A percentile compares a stretch with the other conserved stretches of the same genome.
phyloP scores from a whole-genome alignment of 768 basidiomycete genomes.

The Trametes maxima region DNA sequence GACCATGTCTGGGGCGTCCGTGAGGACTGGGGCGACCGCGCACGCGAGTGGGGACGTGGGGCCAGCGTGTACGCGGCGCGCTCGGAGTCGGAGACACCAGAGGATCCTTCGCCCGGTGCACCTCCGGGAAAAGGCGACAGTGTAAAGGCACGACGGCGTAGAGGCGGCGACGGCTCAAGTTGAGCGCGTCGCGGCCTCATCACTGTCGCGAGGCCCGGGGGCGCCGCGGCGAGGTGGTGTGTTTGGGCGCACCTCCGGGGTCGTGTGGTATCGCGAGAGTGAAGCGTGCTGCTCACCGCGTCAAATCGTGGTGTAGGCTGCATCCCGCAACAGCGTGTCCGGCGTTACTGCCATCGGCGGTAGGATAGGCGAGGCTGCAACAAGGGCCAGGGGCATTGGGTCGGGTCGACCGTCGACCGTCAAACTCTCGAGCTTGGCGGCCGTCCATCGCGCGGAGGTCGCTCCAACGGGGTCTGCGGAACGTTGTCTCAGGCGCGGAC shows the following conservation, averaged over 20 bases:
- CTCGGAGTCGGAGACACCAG: background rate
- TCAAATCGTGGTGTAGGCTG: too few species aligned
- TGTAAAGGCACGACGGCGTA: background rate
- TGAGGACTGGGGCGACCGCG: conserved; percentile 39
- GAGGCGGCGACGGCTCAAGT: conserved; percentile 12
- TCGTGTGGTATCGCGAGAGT: too few species aligned
- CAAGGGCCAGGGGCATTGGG: background rate
- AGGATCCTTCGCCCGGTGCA: background rate
- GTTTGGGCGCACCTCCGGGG: too few species aligned
- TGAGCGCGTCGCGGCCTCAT: conserved; percentile 2
- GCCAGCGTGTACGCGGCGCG: conserved; percentile 13
- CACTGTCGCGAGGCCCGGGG: background rate
- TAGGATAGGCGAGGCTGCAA: too few species aligned
- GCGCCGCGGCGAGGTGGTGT: background rate
- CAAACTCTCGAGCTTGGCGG: background rate
- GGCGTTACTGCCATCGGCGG: too few species aligned
- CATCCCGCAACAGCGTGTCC: too few species aligned
- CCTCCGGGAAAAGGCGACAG: background rate
- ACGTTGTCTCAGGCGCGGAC: background rate
- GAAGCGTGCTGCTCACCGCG: too few species aligned
- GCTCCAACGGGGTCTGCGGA: background rate
- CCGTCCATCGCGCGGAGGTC: background rate
- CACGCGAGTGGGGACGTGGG: conserved; percentile 24
- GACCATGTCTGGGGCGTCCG: conserved; percentile 44
- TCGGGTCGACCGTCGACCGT: background rate